Conservation (phyloP, 495 filamentous ascomycete species). For the Annulohypoxylon stygium region DNA sequence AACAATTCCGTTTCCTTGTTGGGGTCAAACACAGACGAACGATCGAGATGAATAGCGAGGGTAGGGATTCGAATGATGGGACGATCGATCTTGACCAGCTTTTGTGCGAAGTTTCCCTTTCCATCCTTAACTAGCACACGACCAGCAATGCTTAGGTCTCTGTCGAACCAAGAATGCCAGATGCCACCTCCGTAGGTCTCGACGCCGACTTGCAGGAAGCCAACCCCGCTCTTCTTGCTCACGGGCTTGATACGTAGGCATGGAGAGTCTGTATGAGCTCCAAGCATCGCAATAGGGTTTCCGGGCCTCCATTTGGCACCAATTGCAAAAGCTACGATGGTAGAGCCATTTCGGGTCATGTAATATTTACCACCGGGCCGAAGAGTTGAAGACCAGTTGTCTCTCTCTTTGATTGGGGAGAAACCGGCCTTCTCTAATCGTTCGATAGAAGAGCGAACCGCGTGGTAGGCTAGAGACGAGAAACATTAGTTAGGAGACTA, state of each 20-base stretch:
- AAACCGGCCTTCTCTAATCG: slow-evolving; percentile 86
- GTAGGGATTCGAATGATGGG: slow-evolving; percentile 94
- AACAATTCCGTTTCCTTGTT: slow-evolving; percentile 98
- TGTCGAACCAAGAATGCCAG: slow-evolving; percentile 92
- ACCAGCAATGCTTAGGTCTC: slow-evolving; percentile 91
- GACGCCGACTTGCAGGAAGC: slow-evolving; percentile 95
- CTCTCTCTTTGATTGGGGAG: slow-evolving; percentile 87
- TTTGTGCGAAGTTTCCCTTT: slow-evolving; percentile 82
- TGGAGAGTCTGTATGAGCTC: slow-evolving; percentile 96
- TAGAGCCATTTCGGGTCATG: slow-evolving; percentile 93
- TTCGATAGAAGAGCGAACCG: slow-evolving; percentile 80
- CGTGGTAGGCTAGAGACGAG: slow-evolving; percentile 85
- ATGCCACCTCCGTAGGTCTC: slow-evolving; percentile 95
- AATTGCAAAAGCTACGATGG: slow-evolving; percentile 94
- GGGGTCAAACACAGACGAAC: slow-evolving; percentile 85
- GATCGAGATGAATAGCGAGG: slow-evolving; percentile 92
- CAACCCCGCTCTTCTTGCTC: slow-evolving; percentile 83
- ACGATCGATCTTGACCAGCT: slow-evolving; percentile 88
- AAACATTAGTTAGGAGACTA: slow-evolving; percentile 36
- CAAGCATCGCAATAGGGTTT: slow-evolving; percentile 94
- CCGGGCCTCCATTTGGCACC: slow-evolving; percentile 94
- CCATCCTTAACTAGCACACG: slow-evolving; percentile 82
- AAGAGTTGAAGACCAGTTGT: slow-evolving; percentile 85
- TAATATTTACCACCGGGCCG: slow-evolving; percentile 94
- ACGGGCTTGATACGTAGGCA: slow-evolving; percentile 92